phyloP scores from a whole-genome alignment of 805 yeast species.

The Saturnispora gosingensis region DNA sequence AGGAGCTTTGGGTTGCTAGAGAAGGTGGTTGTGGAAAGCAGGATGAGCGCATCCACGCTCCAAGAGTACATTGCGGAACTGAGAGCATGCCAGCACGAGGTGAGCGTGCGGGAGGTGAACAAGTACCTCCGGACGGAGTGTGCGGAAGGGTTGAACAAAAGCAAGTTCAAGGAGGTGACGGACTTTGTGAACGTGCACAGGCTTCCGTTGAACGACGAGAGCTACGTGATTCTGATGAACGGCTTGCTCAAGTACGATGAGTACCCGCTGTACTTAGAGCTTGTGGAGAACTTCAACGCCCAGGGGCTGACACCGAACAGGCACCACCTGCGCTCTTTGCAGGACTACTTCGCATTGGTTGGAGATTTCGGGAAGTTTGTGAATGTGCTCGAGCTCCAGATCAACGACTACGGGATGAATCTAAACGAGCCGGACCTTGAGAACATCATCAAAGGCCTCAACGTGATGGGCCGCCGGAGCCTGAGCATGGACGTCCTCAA shows the following conservation, averaged over 20 bases:
- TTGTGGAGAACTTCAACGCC: conserved; percentile 13
- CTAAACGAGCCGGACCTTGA: conserved; percentile 11
- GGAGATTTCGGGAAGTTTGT: conserved; percentile 14
- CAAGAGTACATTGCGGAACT: conserved; percentile 7
- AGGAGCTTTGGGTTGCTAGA: neutral
- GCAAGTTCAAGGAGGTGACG: neutral
- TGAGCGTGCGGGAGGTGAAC: neutral
- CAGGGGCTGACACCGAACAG: conserved; percentile 16
- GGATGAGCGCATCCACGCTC: neutral
- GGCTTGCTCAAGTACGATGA: conserved; percentile 14
- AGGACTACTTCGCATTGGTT: neutral
- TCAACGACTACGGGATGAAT: conserved; percentile 12
- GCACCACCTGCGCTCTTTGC: conserved; percentile 13
- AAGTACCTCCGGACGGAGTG: conserved; percentile 2
- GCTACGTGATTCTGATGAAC: conserved; percentile 14
- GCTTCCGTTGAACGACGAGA: conserved; percentile 9
- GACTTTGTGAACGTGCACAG: neutral
- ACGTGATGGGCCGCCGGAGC: neutral
- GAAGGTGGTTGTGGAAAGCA: neutral
- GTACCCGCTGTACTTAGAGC: conserved; percentile 11
- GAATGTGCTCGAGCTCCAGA: conserved; percentile 17
- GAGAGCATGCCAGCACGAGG: neutral
- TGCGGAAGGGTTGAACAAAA: neutral
- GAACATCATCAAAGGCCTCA: neutral
- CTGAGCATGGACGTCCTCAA: neutral